Base-by-base conservation (phyloP, 1,284 basidiomycete genomes). In the Malassezia nana region DNA sequence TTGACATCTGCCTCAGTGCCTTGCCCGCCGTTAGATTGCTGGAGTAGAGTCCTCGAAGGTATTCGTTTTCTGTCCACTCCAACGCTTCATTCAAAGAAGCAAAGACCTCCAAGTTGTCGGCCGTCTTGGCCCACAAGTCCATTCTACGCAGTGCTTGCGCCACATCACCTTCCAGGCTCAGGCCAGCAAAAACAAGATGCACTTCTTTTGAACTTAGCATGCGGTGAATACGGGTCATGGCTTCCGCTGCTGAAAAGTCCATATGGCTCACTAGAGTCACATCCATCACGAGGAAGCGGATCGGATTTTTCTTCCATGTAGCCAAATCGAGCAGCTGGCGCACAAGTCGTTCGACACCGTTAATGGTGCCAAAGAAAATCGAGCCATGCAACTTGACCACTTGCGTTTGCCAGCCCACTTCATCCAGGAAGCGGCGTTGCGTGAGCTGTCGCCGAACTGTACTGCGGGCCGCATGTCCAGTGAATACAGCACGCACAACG, bases 341-440 rank as follows among this genome's bases (percentile, higher is more conserved):
- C 40, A 89, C 84, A 1, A 73, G 53, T 26, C 85, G 84, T 74
- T 95, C 90, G 53, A 94, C 88, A 39, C 84, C 79, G 0, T 84
- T 80, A 65, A 95, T 92, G 0, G 90, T 95, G 4, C 94, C 92
- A 74, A 98, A 98, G 80, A 96, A 98, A 31, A 98, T 78, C 77
- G 89, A 90, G 0, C 87, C 72, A 79, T 96, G 91, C 6, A 96
- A 76, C 60, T 87, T 84, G 66, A 95, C 78, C 50, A 96, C 83
- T 29, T 85, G 84, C 0, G 90, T 95, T 76, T 96, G 90, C 58
- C 83, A 85, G 5, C 91, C 89, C 18, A 92, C 88, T 59, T 89
- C 84, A 22, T 85, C 84, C 35, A 98, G 82, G 75, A 95, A 96
- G 2, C 83, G 84, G 10, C 89, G 81, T 70, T 98, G 92, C 2